Evolutionary conservation across 1,284 basidiomycete genomes (phyloP).

Genomic region (Cutaneotrichosporon sp.): DNA sequence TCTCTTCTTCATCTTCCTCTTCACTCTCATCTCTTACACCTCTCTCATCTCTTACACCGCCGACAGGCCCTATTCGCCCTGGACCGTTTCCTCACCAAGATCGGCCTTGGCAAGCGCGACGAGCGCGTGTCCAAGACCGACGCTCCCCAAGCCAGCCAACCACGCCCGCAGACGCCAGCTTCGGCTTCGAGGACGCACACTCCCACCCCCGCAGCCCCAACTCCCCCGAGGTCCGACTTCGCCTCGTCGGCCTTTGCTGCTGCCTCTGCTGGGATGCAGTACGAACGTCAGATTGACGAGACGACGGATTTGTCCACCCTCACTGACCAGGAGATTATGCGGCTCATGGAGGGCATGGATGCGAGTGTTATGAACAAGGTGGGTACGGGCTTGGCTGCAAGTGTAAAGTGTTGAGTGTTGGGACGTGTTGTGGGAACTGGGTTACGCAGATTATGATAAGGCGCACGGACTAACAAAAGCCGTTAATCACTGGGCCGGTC

Average conservation of each 20-base stretch:
- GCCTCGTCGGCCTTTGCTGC: constrained; percentile 18
- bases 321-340: constrained; percentile 53
- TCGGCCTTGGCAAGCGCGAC: constrained; percentile 11
- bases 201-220: too few relatives aligned
- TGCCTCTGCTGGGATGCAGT: constrained; percentile 12
- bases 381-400: constrained; percentile 8
- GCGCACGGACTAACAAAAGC: constrained; percentile 28
- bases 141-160: not conserved
- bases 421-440: too few relatives aligned
- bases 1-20: not conserved
- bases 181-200: not conserved
- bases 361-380: constrained; percentile 40
- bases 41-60: not conserved
- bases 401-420: too few relatives aligned
- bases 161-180: not conserved
- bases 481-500: constrained; percentile 51
- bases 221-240: constrained; percentile 15
- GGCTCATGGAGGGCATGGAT: constrained; percentile 48
- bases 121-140: not conserved
- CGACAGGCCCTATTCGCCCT: constrained; percentile 1
- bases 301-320: constrained; percentile 49
- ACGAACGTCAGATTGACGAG: constrained; percentile 48
- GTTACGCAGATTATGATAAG: too few relatives aligned
- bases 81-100: constrained; percentile 11
- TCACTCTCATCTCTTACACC: not conserved